These are phyloP conservation scores for Penicillium turbatum DNA, from an alignment of 495 filamentous ascomycete species.

Conservation along the genomic window DNA sequence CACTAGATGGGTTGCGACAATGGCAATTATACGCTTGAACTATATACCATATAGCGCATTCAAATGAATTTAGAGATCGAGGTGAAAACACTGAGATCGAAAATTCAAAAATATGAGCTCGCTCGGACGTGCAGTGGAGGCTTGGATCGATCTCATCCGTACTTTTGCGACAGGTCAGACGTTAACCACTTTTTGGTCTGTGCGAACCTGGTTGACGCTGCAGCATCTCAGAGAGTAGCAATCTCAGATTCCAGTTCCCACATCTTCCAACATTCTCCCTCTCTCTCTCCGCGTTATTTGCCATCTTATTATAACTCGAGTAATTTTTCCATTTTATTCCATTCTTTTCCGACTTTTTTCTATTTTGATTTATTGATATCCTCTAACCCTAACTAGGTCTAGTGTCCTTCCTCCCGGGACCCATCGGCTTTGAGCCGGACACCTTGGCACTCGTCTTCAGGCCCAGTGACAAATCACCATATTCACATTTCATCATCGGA, in stretches of 20 bases:
- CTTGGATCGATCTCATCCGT: constrained; percentile 12
- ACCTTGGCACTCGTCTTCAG: too few relatives aligned
- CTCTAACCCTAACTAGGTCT: background rate
- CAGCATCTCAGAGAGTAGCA: constrained; percentile 1
- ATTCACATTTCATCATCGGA: background rate
- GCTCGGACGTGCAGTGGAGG: constrained; percentile 11
- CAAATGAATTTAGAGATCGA: too few relatives aligned
- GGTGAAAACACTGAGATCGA: background rate
- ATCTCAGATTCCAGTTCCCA: constrained; percentile 2
- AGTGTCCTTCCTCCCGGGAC: background rate
- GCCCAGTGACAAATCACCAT: background rate
- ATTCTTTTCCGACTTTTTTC: background rate
- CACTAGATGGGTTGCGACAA: too few relatives aligned
- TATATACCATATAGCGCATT: too few relatives aligned
- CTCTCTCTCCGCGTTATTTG: constrained; percentile 3
- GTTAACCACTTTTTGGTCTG: background rate
- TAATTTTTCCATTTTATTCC: background rate
- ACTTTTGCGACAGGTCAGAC: constrained; percentile 15
- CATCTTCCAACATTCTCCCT: background rate
- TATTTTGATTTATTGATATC: background rate
- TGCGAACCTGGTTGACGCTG: constrained; percentile 6
- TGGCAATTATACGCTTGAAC: too few relatives aligned
- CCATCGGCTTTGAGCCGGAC: background rate
- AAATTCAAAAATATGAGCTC: constrained; percentile 7
- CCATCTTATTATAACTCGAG: background rate